Evolutionary conservation across 2,329 filamentous ascomycete species (phyloP).

Genomic region (Colletotrichum spaethianum): DNA sequence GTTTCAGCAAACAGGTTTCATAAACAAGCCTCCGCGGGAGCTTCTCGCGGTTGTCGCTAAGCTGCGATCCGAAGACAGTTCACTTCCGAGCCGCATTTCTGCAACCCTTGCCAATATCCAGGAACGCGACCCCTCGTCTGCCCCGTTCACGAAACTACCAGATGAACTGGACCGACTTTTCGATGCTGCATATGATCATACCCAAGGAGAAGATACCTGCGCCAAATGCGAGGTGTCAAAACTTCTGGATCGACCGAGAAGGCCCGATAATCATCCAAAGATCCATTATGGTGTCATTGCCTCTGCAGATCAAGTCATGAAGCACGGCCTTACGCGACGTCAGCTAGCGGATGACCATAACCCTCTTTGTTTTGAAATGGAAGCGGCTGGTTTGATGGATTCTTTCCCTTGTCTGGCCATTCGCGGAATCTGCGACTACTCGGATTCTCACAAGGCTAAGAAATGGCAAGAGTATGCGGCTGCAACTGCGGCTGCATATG

Average conservation of each 20-base stretch:
- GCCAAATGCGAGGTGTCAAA: neutral
- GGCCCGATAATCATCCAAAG: neutral
- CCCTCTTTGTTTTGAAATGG: slow-evolving; percentile 49
- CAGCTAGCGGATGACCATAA: neutral
- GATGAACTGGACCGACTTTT: slow-evolving; percentile 4
- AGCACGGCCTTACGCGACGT: neutral
- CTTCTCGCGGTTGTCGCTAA: slow-evolving; percentile 37
- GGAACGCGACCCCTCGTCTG: neutral
- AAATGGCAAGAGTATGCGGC: slow-evolving; percentile 53
- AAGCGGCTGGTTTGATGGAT: slow-evolving; percentile 46
- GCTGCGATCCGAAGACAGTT: slow-evolving; percentile 2
- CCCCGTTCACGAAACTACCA: neutral
- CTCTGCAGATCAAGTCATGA: slow-evolving; percentile 42
- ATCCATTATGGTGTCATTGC: slow-evolving; percentile 43
- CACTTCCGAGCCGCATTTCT: neutral
- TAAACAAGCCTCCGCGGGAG: slow-evolving; percentile 42
- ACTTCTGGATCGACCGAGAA: neutral
- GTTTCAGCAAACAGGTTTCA: slow-evolving; percentile 31
- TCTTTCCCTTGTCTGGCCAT: slow-evolving; percentile 52
- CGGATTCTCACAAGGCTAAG: slow-evolving; percentile 56
- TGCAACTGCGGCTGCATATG: slow-evolving; percentile 48
- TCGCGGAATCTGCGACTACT: slow-evolving; percentile 55
- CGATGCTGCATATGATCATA: slow-evolving; percentile 8
- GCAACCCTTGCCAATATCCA: neutral
- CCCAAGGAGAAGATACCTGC: neutral